Base-by-base conservation (phyloP, 257 asterid genomes). In the Fraxinus anomala region DNA sequence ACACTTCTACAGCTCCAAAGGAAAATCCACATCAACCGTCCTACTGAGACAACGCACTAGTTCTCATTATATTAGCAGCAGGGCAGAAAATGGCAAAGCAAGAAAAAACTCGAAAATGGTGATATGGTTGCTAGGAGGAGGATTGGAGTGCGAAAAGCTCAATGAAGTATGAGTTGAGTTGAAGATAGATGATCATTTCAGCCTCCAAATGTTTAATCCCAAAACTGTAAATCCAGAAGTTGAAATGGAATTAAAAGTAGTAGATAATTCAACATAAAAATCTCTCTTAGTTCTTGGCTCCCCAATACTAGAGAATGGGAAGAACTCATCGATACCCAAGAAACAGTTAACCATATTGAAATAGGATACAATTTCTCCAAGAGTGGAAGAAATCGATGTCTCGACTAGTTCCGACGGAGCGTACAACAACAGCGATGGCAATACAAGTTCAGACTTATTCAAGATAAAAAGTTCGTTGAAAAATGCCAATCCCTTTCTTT, bases 391-490 rank as follows among this genome's bases (percentile, higher is more conserved):
- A 49, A 77, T 73, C 54, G 85, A 86, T 42, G 79, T 82, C 34
- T 79, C 87, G 11, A 70, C 88, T 6, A 85, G 81, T 40, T 68
- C 92, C 1, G 86, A 78, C 2, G 87, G 86, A 24, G 59, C 74
- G 73, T 54, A 86, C 9, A 76, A 88, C 6, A 95, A 94, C 26
- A 68, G 84, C 12, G 91, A 77, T 13, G 89, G 97, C 31, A 94
- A 92, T 73, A 84, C 93, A 31, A 94, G 98, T 44, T 92, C 97
- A 1, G 97, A 94, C 31, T 83, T 92, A 33, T 94, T 94, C 19
- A 97, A 94, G 73, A 92, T 94, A 28, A 94, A 91, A 80, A 92
- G 98, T 85, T 83, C 91, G 65, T 86, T 91, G 17, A 88, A 76
- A 7, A 87, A 78, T 63, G 85, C 86, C 19, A 82, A 85, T 74